Evolutionary conservation across 371 early-diverging fungal genomes (phyloP), one percentile per base, ranked within the genome.

Genomic region (Apophysomyces variabilis): DNA sequence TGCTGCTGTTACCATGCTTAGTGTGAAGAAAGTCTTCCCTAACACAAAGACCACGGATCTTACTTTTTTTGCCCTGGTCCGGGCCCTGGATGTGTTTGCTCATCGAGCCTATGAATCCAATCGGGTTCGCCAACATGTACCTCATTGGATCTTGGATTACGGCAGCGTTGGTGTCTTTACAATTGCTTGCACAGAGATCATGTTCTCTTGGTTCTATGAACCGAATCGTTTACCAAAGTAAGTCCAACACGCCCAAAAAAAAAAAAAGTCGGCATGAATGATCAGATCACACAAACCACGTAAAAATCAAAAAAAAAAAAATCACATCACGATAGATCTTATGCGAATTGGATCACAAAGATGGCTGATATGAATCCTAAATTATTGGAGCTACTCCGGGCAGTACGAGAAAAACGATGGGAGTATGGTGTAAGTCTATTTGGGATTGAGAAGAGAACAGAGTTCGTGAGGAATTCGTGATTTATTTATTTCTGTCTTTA

Each of bases 161-260:
- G 83, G 83, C 1, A 86, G 84, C 37, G 76, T 87, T 4, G 66
- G 71, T 16, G 83, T 87, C 8, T 88, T 90, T 67, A 77, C 85
- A 38, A 12, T 84, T 36, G 78, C 83, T 7, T 84, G 84, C 58
- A 81, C 87, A 18, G 86, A 89, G 66, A 89, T 89, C 61, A 88
- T 90, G 80, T 88, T 76, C 59, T 79, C 86, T 7, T 90, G 88
- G 88, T 68, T 90, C 47, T 89, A 79, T 67, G 85, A 74, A 36
- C 85, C 86, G 0, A 38, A 71, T 21, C 69, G 85, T n/a, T 45
- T 87, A 46, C 87, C 87, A 65, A 84, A 78, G 86, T 87, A 77
- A 73, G 70, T 61, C n/a, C n/a, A 43, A 39, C 11, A 38, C 26
- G 57, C 18, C n/a, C n/a, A n/a, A n/a, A 18, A 16, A 61, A 14